These are phyloP conservation scores for Colletotrichum liriopes DNA, from an alignment of 2,329 filamentous ascomycete genomes.

Conservation along the genomic window DNA sequence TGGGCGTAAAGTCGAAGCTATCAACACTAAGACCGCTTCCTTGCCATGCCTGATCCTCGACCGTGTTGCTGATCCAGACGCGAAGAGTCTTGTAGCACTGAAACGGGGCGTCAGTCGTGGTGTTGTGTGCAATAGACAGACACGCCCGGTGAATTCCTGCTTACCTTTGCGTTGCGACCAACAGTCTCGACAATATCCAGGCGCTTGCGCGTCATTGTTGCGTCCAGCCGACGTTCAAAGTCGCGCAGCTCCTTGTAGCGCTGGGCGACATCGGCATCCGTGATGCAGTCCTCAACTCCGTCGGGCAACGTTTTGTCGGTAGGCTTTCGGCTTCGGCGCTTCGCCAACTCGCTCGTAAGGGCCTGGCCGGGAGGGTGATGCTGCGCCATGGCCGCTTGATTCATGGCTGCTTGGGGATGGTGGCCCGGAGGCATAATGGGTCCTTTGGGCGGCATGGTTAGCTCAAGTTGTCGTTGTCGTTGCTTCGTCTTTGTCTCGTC, in stretches of 20 bases:
- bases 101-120: constrained; percentile 12
- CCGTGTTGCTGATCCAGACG: constrained; percentile 95
- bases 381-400: constrained; percentile 67
- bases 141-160: constrained; percentile 24
- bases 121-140: not conserved
- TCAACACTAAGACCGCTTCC: constrained; percentile 77
- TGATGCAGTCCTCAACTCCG: constrained; percentile 84
- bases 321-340: constrained; percentile 88
- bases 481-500: not conserved
- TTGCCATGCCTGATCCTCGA: constrained; percentile 96
- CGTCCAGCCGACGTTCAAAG: constrained; percentile 89
- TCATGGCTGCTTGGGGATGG: constrained; percentile 66
- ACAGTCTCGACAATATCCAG: constrained; percentile 90
- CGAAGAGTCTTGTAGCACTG: constrained; percentile 87
- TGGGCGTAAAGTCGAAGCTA: constrained; percentile 86
- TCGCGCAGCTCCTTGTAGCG: constrained; percentile 89
- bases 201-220: constrained; percentile 93
- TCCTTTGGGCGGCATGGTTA: constrained; percentile 53
- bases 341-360: constrained; percentile 64
- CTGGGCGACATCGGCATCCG: constrained; percentile 80
- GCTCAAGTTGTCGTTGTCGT: constrained; percentile 7
- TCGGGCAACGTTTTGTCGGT: constrained; percentile 97
- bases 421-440: constrained; percentile 71
- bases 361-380: constrained; percentile 66
- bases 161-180: constrained; percentile 79